These are phyloP conservation scores for Taxillus chinensis DNA, from an alignment of 164 flowering plant genomes.

Conservation along the genomic window DNA sequence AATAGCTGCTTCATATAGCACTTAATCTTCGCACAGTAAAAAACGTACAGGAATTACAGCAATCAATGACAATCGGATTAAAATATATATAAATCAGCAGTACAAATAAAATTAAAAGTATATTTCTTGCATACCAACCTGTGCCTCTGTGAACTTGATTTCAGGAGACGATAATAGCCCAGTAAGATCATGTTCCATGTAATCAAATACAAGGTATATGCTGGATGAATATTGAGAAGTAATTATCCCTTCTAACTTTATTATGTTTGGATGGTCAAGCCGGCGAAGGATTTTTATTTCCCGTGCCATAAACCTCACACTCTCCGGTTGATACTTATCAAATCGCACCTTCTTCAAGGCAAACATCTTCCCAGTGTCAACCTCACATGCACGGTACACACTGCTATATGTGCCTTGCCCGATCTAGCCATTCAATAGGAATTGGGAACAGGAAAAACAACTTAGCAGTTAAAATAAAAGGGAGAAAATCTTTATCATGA, in stretches of 20 bases:
- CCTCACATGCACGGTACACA: conserved; percentile 72
- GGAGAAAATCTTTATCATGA: no score
- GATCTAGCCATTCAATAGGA: conserved; percentile 34
- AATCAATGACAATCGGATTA: not conserved
- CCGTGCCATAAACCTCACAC: conserved; percentile 92
- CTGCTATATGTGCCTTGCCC: conserved; percentile 98
- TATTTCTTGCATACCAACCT: conserved; percentile 35
- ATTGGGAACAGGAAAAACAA: not conserved
- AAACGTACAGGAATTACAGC: no score
- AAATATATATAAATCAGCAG: no score
- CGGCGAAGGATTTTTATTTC: conserved; percentile 78
- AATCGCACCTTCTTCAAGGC: conserved; percentile 86
- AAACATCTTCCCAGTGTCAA: conserved; percentile 57
- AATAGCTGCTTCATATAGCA: conserved; percentile 74
- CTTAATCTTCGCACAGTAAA: conserved; percentile 32
- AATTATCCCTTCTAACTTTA: conserved; percentile 77
- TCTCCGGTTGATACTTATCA: conserved; percentile 80
- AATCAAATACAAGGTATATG: conserved; percentile 89
- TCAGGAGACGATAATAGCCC: conserved; percentile 66
- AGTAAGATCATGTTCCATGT: conserved; percentile 95
- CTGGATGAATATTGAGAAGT: conserved; percentile 66
- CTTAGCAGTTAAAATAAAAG: not conserved
- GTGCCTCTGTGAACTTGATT: conserved; percentile 68
- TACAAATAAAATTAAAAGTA: no score
- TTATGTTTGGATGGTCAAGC: conserved; percentile 81